Conservation (phyloP, 2,329 filamentous ascomycete genomes). For the Fusarium tupiense region DNA sequence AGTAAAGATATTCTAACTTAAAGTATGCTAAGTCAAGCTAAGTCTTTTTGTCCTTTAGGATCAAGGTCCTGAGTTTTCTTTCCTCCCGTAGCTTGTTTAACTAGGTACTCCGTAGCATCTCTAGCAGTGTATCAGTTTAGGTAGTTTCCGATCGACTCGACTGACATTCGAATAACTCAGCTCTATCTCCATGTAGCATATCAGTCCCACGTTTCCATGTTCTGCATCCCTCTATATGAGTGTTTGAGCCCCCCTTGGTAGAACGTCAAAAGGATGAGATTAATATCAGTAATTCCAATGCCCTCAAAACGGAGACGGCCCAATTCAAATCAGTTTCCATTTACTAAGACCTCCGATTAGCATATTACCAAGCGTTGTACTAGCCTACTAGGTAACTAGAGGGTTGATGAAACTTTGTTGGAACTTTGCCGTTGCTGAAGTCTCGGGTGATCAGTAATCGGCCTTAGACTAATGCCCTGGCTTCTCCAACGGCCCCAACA, state of each 20-base stretch:
- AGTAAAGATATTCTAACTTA: background rate
- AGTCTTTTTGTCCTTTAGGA: background rate
- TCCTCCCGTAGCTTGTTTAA: background rate
- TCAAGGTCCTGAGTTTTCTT: background rate
- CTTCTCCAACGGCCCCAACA: background rate
- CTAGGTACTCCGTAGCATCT: background rate
- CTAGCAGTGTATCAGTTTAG: background rate
- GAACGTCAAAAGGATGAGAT: too few species aligned
- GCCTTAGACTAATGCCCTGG: background rate
- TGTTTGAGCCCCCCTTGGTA: background rate
- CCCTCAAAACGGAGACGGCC: background rate
- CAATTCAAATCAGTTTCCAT: background rate
- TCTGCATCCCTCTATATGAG: background rate
- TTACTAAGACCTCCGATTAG: constrained; percentile 3
- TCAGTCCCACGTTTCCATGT: background rate
- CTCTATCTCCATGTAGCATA: background rate
- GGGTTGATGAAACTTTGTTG: background rate
- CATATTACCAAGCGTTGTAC: background rate
- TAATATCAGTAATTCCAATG: constrained; percentile 12
- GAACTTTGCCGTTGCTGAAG: background rate
- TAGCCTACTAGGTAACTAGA: background rate
- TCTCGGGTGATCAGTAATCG: background rate
- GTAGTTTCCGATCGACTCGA: background rate
- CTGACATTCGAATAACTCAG: background rate
- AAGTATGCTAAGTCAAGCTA: background rate